A percentile compares a stretch with the other conserved stretches of the same genome.
Conservation (phyloP, 495 filamentous ascomycete genomes). For the Podospora anserina region DNA sequence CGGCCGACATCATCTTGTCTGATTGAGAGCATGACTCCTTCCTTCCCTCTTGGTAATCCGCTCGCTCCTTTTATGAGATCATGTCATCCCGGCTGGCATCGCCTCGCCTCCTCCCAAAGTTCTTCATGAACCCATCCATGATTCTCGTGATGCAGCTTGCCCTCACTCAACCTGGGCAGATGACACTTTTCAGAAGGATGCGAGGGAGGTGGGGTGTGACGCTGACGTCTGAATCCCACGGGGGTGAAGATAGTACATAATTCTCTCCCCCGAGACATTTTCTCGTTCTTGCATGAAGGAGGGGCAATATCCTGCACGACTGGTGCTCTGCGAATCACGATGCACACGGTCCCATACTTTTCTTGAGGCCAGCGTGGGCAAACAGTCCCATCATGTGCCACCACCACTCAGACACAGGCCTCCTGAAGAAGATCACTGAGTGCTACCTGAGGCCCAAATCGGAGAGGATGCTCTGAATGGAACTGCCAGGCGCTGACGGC, state of each 20-base stretch:
- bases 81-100: background rate
- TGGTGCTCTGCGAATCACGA: background rate
- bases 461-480: background rate
- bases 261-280: background rate
- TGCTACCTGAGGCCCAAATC: too few relatives aligned
- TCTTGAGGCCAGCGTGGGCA: background rate
- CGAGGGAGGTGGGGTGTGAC: conserved; percentile 3
- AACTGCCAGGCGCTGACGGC: background rate
- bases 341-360: background rate
- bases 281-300: background rate
- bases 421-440: background rate
- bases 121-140: background rate
- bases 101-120: conserved; percentile 1
- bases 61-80: background rate
- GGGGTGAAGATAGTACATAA: background rate
- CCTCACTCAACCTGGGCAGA: background rate
- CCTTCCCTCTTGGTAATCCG: background rate
- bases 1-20: background rate
- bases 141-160: conserved; percentile 5
- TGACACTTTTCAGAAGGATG: conserved; percentile 1
- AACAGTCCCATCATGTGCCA: background rate
- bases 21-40: background rate
- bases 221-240: background rate
- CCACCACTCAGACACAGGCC: background rate
- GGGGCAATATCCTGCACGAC: background rate